Base-by-base conservation (phyloP, 371 early-diverging fungal genomes). In the Syncephalastrum contaminatum region DNA sequence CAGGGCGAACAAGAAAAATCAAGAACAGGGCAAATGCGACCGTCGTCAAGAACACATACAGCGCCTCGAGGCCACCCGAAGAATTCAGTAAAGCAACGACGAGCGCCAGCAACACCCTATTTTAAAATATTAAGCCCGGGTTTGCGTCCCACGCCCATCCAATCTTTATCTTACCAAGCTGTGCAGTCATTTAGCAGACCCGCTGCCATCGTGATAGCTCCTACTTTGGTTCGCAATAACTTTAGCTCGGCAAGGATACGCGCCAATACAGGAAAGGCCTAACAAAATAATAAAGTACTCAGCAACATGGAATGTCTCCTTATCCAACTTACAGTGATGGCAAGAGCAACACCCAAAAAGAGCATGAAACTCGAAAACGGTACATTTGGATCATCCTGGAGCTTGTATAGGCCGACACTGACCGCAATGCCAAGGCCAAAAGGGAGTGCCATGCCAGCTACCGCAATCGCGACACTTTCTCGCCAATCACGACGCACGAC, bases 211-310 rank as follows among this genome's bases (percentile, higher is more conserved):
- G 94, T 85, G 40, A 89, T 71, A 16, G 83, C 80, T 4, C 96
- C 97, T 3, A 94, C 91, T 21, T 69, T 67, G n/a, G 96, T 94
- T 15, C 82, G 72, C 41, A 95, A 65, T 43, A 96, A 65, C 53
- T 91, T 89, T 22, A 88, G 79, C 64, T 95, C 96, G 0, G 92
- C 88, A 51, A 97, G 73, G 48, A 97, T 95, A 56, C 97, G 88
- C 0, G 94, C 97, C 21, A 97, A 81, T 7, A 96, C 93, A 0
- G 94, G 96, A 60, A 95, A 94, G 0, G 96, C 94, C 81, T 82
- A 55, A 14, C 5, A 30, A 13, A 48, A 15, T 14, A 53, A 46
- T 45, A 24, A 16, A 24, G 49, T 18, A 22, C 6, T 25, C 20
- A 54, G 36, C 16, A 45, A 43, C n/a, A n/a, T n/a, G n/a, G n/a